Base-by-base conservation (phyloP, 2,329 filamentous ascomycete species). In the Saccharata proteae region DNA sequence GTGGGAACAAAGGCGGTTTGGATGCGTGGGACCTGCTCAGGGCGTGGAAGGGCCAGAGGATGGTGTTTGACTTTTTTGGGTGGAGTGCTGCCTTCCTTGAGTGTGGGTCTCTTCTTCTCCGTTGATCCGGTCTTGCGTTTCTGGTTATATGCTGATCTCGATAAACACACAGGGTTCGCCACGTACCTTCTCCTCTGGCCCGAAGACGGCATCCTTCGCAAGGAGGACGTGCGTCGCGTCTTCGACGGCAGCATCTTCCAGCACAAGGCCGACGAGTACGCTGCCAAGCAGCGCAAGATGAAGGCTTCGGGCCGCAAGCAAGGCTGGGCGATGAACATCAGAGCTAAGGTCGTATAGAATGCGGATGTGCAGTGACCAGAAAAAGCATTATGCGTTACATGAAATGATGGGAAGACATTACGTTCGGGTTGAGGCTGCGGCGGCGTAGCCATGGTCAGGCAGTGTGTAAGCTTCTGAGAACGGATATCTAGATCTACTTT, bases 141-240 rank as follows among this genome's bases (percentile, higher is more conserved):
- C 5, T 7, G 17, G 18, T 14, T 20, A 11, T 19, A 20, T 8
- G 4, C 16, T 13, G 14, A 9, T 19, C 16, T 11, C 10, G 19
- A 4, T 6, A 8, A n/a, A 4, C n/a, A 7, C 6, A 4, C 43
- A 58, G 61, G 61, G 59, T 41, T 59, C 3, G 65, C 64, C 0
- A 64, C 64, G 1, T 71, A 66, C 35, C 42, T 72, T 11, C 51
- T 75, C 26, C 49, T 72, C 5, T 67, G 63, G 63, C 68, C 70
- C 0, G 58, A 62, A 23, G 67, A 75, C 43, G 70, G 70, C 0
- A 54, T 55, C 30, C 61, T 74, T 51, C 58, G 50, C 43, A 75
- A 75, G 49, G 69, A 75, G 26, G 70, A 75, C 32, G 56, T 70
- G 12, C 46, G 65, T n/a, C 45, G 59, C 6, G 51, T 69, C 5